Conservation (phyloP, 2,329 filamentous ascomycete genomes). For the Colletotrichum chrysophilum region DNA sequence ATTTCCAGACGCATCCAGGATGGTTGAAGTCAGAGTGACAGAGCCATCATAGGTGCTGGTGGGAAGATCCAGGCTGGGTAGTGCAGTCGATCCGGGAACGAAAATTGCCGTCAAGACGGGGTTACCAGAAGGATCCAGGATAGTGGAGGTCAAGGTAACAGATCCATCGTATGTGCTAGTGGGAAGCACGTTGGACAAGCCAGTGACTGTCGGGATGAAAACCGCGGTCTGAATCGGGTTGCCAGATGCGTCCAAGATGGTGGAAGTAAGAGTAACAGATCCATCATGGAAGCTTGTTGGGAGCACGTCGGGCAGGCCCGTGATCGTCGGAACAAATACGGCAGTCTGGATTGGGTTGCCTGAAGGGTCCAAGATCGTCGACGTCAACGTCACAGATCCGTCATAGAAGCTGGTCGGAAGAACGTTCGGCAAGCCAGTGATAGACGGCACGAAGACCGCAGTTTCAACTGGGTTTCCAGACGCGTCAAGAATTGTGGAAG, state of each 20-base stretch:
- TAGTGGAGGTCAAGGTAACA: neutral
- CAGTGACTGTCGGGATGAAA: neutral
- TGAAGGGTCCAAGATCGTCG: neutral
- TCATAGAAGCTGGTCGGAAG: neutral
- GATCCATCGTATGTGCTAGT: neutral
- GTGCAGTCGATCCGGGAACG: neutral
- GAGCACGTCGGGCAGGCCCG: neutral
- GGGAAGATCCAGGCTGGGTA: neutral
- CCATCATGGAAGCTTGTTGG: neutral
- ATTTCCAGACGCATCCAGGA: neutral
- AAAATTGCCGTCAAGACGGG: neutral
- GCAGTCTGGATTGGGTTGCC: neutral
- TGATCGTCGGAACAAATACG: neutral
- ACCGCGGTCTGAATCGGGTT: neutral
- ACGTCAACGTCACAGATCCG: neutral
- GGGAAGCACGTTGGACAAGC: neutral
- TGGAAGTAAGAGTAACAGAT: neutral
- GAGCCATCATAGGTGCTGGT: neutral
- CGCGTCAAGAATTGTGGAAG: neutral
- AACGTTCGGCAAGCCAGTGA: neutral
- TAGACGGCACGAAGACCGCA: neutral
- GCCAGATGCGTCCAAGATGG: neutral
- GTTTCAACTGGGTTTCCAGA: neutral
- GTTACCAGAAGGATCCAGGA: neutral
- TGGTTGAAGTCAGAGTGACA: neutral